Evolutionary conservation across 2,329 filamentous ascomycete species (phyloP).

Genomic region (Colletotrichum truncatum): DNA sequence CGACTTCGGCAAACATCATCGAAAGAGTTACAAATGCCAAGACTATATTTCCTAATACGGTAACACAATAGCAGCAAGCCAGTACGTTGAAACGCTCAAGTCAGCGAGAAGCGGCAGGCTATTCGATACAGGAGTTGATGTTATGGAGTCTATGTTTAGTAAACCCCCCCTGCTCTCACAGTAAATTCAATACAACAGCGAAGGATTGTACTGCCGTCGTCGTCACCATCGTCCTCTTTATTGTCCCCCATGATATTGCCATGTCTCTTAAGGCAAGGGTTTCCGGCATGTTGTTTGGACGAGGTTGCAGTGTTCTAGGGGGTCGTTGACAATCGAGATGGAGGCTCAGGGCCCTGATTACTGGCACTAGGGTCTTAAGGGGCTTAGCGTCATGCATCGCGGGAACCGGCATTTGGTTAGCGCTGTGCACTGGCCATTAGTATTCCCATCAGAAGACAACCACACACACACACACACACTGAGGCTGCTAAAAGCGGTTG

Average conservation of each 20-base stretch:
- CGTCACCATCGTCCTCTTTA: neutral
- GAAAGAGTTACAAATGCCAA: slow-evolving; percentile 9
- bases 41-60: neutral
- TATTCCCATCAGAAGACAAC: too few relatives aligned
- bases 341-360: slow-evolving; percentile 12
- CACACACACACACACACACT: too few relatives aligned
- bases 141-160: neutral
- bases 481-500: slow-evolving; percentile 11
- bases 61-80: neutral
- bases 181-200: neutral
- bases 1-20: slow-evolving; percentile 11
- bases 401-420: slow-evolving; percentile 14
- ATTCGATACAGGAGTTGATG: neutral
- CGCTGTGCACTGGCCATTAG: neutral
- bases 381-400: slow-evolving; percentile 8
- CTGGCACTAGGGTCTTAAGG: neutral
- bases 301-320: neutral
- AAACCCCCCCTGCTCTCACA: neutral
- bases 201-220: neutral
- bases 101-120: neutral
- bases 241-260: neutral
- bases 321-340: slow-evolving; percentile 7
- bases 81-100: neutral
- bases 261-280: neutral
- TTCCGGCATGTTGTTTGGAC: neutral